Base-by-base conservation (phyloP, 257 asterid species). In the Nicotiana obtusifolia region DNA sequence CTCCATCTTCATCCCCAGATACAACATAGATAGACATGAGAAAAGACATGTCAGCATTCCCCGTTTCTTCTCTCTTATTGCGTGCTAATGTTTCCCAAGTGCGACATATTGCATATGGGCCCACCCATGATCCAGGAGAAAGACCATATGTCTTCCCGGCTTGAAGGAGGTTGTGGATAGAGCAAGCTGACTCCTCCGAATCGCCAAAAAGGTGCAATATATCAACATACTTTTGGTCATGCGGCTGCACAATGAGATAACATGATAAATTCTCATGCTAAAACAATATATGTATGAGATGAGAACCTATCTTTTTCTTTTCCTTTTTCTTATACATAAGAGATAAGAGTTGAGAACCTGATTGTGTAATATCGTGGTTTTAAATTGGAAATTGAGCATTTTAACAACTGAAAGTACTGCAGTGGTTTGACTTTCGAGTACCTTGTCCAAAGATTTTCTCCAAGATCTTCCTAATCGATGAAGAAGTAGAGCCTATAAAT, bases 51-150 rank as follows among this genome's bases (percentile, higher is more conserved):
- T 84, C 86, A 57, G 86, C 93, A 84, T 71, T 75, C 56, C 73
- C 85, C 35, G 66, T 82, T 60, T 89, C 93, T 69, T 85, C 87
- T 78, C 76, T 89, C 86, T 86, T 89, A 83, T 81, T 31, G 44
- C 92, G 91, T 78, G 87, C 81, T 91, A 96, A 84, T 82, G 91
- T 88, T 89, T 94, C 99, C 98, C 97, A 96, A 28, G 99, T 90
- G 64, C 99, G 98, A 69, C 98, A 94, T 94, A 93, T 91, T 80
- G 99, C 99, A 86, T 96, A 96, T 0, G 99, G 99, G 30, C 99
- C 98, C 33, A 96, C 92, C 99, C 99, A 96, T 71, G 99, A 94
- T 60, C 99, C 99, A 11, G 97, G 94, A 80, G 97, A 91, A 84
- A 96, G 97, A 49, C 95, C 98, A 82, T 93, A 96, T 56, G 91